Percentiles rank a stretch among this genome's conserved stretches.
Evolutionary conservation across 768 basidiomycete genomes (phyloP).

Genomic region (Termitomyces sp.): DNA sequence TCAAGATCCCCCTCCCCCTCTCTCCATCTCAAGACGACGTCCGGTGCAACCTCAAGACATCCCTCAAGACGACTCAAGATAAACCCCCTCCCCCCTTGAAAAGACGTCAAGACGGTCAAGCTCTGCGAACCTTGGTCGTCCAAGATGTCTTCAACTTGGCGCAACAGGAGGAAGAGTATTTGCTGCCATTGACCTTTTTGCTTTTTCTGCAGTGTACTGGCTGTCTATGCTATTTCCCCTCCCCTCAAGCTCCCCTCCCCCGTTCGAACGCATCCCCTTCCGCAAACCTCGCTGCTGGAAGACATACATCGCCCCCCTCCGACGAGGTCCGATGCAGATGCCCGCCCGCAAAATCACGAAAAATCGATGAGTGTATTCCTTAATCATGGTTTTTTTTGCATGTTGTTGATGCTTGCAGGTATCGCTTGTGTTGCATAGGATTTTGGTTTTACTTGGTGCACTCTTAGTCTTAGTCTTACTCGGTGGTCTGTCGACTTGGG

Average conservation of each 20-base stretch:
- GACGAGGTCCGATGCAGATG: background rate
- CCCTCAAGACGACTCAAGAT: background rate
- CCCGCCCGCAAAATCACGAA: background rate
- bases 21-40: background rate
- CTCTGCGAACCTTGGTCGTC: background rate
- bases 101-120: background rate
- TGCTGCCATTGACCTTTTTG: background rate
- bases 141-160: background rate
- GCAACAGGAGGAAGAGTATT: background rate
- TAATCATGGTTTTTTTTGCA: background rate
- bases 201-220: background rate
- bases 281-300: background rate
- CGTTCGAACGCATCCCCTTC: background rate
- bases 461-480: too few species aligned
- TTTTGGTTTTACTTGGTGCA: too few species aligned
- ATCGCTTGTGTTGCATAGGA: too few species aligned
- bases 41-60: background rate
- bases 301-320: too few species aligned
- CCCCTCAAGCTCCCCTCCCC: background rate
- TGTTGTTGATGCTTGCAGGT: background rate
- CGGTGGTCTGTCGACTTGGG: too few species aligned
- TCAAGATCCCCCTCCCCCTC: background rate
- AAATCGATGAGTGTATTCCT: background rate
- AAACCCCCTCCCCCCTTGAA: too few species aligned
- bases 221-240: background rate